These are phyloP conservation scores for Trichophyton equinum DNA, from an alignment of 2,329 filamentous ascomycete species.

Conservation along the genomic window DNA sequence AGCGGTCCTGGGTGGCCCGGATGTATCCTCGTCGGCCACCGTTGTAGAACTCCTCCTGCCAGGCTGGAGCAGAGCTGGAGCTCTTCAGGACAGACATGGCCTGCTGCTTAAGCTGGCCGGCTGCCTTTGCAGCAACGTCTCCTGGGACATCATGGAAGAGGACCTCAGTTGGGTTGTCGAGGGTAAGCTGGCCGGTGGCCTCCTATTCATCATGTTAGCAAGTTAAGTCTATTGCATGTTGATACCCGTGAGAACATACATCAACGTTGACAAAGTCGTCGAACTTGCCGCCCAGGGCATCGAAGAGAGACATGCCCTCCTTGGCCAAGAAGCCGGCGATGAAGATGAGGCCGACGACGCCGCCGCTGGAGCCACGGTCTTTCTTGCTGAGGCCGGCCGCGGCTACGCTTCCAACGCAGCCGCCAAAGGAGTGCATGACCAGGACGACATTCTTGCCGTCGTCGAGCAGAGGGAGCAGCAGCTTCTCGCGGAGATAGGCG, in stretches of 20 bases:
- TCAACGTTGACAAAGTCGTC: background rate
- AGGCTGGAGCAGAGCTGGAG: background rate
- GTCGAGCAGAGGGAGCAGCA: slow-evolving; percentile 21
- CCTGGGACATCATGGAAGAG: slow-evolving; percentile 9
- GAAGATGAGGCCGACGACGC: slow-evolving; percentile 9
- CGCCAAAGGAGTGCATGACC: slow-evolving; percentile 27
- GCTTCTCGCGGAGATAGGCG: slow-evolving; percentile 16
- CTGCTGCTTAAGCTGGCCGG: background rate
- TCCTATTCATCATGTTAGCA: slow-evolving; percentile 5
- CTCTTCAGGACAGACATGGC: background rate
- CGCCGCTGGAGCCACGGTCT: slow-evolving; percentile 5
- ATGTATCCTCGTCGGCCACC: slow-evolving; percentile 8
- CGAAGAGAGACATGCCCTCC: background rate
- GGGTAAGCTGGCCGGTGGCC: slow-evolving; percentile 2
- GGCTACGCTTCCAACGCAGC: slow-evolving; percentile 20
- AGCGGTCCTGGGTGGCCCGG: slow-evolving; percentile 2
- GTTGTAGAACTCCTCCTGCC: slow-evolving; percentile 8
- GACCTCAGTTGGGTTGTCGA: slow-evolving; percentile 2
- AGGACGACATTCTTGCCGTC: slow-evolving; percentile 25
- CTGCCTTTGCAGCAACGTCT: slow-evolving; percentile 2
- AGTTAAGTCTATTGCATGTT: background rate
- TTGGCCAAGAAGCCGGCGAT: slow-evolving; percentile 6
- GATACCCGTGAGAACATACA: background rate
- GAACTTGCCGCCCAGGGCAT: slow-evolving; percentile 2
- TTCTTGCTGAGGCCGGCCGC: slow-evolving; percentile 17